Evolutionary conservation across 306 rosid species (phyloP).

Genomic region (Fragaria ananassa): DNA sequence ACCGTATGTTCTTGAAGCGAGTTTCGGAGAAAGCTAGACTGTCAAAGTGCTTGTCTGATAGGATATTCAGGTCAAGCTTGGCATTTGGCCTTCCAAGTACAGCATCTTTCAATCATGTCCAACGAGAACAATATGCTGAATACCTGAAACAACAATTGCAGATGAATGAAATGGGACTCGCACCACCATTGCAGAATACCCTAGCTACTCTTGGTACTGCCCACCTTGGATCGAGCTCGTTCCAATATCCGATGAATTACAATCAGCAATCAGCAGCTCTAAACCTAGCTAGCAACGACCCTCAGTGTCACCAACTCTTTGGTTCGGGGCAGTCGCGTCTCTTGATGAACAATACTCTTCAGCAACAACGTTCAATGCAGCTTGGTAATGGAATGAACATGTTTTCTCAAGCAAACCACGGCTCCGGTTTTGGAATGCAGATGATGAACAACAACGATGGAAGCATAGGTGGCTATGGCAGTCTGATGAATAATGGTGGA

Average conservation of each 20-base stretch:
- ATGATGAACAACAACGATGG: slow-evolving; percentile 4
- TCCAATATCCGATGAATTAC: slow-evolving; percentile 5
- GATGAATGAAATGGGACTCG: neutral
- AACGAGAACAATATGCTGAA: slow-evolving; percentile 8
- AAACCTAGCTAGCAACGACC: neutral
- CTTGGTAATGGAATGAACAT: slow-evolving; percentile 10
- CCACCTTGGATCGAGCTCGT: slow-evolving; percentile 8
- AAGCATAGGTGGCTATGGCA: neutral
- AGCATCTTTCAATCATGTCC: slow-evolving; percentile 1
- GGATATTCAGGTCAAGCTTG: slow-evolving; percentile 41
- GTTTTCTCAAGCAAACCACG: neutral
- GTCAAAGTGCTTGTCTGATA: slow-evolving; percentile 29
- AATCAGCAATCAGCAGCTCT: neutral
- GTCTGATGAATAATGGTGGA: neutral
- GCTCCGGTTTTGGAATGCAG: neutral
- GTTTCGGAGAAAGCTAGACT: slow-evolving; percentile 38
- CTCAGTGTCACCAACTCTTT: neutral
- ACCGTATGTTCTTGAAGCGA: slow-evolving; percentile 44
- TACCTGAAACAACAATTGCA: slow-evolving; percentile 7
- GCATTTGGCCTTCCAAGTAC: slow-evolving; percentile 31
- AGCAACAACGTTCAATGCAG: slow-evolving; percentile 7
- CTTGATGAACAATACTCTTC: slow-evolving; percentile 2
- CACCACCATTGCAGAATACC: neutral
- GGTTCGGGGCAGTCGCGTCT: slow-evolving; percentile 4
- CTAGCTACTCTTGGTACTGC: neutral